phyloP scores from a whole-genome alignment of 2,329 filamentous ascomycete genomes.

The Leptographium radiaticola region DNA sequence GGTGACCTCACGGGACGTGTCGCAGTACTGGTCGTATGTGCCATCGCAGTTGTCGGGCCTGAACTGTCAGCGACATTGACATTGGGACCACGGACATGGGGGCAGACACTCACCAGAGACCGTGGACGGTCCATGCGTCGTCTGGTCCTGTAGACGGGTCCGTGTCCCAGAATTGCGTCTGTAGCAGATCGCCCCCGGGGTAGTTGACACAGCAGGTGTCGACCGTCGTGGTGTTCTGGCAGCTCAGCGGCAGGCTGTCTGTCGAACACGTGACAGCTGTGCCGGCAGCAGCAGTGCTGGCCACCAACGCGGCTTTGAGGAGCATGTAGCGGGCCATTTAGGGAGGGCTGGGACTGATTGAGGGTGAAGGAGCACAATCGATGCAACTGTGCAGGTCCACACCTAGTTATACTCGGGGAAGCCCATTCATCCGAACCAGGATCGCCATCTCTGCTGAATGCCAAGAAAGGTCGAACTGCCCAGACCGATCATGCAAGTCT shows the following conservation, averaged over 20 bases:
- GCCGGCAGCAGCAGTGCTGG: neutral
- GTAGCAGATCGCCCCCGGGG: constrained; percentile 6
- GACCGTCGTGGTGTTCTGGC: constrained; percentile 4
- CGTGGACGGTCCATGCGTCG: constrained; percentile 46
- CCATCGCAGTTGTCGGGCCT: constrained; percentile 37
- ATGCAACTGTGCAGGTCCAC: too few species aligned
- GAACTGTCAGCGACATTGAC: neutral
- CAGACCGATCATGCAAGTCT: too few species aligned
- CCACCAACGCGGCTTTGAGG: neutral
- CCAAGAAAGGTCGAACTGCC: too few species aligned
- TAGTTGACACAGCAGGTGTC: constrained; percentile 6
- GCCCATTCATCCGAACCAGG: neutral
- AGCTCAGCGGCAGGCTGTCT: constrained; percentile 4
- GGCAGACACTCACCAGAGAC: constrained; percentile 29
- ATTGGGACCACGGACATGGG: neutral
- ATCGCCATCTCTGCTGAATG: too few species aligned
- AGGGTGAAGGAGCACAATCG: neutral
- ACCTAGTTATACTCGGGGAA: neutral
- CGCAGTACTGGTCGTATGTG: constrained; percentile 55
- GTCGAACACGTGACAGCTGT: neutral
- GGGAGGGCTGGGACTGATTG: neutral
- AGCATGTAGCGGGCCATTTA: neutral
- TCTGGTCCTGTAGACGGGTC: constrained; percentile 43
- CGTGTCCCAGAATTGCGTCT: constrained; percentile 51
- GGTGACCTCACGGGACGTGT: constrained; percentile 46